phyloP scores from a whole-genome alignment of 371 early-diverging fungal species.

The Synchytrium microbalum region DNA sequence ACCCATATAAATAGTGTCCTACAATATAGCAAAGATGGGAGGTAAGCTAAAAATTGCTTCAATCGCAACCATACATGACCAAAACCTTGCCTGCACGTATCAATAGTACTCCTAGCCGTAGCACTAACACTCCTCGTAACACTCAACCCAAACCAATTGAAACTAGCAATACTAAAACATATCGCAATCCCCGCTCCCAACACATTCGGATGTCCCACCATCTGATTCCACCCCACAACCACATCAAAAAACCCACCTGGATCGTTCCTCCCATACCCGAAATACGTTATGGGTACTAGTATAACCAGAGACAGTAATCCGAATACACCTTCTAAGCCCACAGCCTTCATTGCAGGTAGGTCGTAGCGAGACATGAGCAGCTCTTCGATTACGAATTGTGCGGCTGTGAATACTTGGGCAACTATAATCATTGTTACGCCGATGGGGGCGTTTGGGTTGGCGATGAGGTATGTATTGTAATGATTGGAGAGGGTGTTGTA shows the following conservation, averaged over 20 bases:
- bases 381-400: conserved; percentile 92
- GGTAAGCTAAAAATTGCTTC: not conserved
- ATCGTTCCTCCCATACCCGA: conserved; percentile 48
- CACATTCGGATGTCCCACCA: conserved; percentile 54
- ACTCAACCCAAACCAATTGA: conserved; percentile 90
- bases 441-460: conserved; percentile 25
- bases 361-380: conserved; percentile 73
- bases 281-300: conserved; percentile 70
- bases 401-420: conserved; percentile 87
- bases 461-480: not conserved
- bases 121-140: conserved; percentile 81
- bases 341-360: conserved; percentile 77
- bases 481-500: not conserved
- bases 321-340: conserved; percentile 89
- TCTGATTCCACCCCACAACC: conserved; percentile 62
- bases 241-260: conserved; percentile 76
- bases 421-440: conserved; percentile 78
- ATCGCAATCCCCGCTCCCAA: conserved; percentile 72
- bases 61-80: not conserved
- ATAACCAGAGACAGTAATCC: conserved; percentile 65
- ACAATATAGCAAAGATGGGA: not conserved
- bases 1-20: conserved; percentile 91
- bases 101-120: conserved; percentile 87
- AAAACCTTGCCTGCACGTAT: conserved; percentile 64
- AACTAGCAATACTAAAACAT: conserved; percentile 79